These are phyloP conservation scores for Aspergillus panamensis DNA, from an alignment of 495 filamentous ascomycete genomes.

Conservation along the genomic window DNA sequence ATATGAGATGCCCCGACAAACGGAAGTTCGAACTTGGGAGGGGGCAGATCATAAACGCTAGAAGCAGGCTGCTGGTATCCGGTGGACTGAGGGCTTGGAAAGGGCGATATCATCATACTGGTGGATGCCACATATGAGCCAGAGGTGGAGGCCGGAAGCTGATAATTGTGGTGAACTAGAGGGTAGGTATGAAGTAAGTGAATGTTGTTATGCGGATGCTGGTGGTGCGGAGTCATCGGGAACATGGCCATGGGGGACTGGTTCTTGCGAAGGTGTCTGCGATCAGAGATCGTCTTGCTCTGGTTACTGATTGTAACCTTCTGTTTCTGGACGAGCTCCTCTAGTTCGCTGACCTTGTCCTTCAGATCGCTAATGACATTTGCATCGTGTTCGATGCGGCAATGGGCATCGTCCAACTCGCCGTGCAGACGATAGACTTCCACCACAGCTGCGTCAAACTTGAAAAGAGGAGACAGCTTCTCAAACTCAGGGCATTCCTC, in stretches of 20 bases:
- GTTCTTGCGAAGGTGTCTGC: slow-evolving; percentile 10
- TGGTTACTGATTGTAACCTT: slow-evolving; percentile 28
- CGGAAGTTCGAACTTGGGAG: slow-evolving; percentile 13
- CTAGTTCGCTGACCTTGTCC: slow-evolving; percentile 18
- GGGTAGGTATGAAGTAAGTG: neutral
- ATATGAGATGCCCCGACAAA: neutral
- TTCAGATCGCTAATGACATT: slow-evolving; percentile 15
- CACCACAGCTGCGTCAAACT: neutral
- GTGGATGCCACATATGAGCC: neutral
- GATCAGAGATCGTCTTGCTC: slow-evolving; percentile 28
- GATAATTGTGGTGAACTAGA: neutral
- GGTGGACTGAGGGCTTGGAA: slow-evolving; percentile 8
- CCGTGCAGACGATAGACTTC: neutral
- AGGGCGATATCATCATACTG: neutral
- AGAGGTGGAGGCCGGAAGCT: neutral
- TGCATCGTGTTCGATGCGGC: slow-evolving; percentile 9
- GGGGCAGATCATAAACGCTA: slow-evolving; percentile 15
- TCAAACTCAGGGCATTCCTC: neutral
- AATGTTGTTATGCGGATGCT: neutral
- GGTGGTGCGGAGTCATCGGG: slow-evolving; percentile 16
- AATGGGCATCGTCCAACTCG: slow-evolving; percentile 7
- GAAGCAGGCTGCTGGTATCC: slow-evolving; percentile 1
- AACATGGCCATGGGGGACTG: slow-evolving; percentile 15
- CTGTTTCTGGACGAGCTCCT: slow-evolving; percentile 22
- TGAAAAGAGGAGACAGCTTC: neutral